phyloP scores from a whole-genome alignment of 1,139 yeast species.

The Sugiyamaella xylanicola region DNA sequence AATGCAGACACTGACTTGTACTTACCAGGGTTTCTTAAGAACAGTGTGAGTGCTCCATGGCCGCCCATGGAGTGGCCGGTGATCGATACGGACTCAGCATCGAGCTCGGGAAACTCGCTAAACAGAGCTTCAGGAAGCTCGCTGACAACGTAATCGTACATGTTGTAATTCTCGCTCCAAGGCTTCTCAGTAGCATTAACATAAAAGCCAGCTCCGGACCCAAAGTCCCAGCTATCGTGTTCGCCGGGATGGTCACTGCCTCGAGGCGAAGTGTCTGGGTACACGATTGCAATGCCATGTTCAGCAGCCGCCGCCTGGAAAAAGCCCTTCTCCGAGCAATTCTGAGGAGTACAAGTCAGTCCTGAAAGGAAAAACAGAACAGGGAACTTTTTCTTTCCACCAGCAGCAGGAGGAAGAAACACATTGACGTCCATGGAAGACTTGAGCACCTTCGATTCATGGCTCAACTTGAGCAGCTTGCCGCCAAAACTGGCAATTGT shows the following conservation, averaged over 20 bases:
- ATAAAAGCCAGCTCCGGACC: slow-evolving; percentile 94
- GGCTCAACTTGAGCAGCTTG: slow-evolving; percentile 69
- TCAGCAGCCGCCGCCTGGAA: slow-evolving; percentile 80
- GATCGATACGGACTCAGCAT: slow-evolving; percentile 63
- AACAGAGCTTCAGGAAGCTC: slow-evolving; percentile 64
- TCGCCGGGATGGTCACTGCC: slow-evolving; percentile 85
- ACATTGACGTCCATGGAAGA: slow-evolving; percentile 84
- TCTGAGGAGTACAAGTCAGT: slow-evolving; percentile 89
- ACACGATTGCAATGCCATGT: slow-evolving; percentile 83
- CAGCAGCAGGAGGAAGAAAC: slow-evolving; percentile 58
- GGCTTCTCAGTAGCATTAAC: slow-evolving; percentile 78
- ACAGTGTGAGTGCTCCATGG: slow-evolving; percentile 84
- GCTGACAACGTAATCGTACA: slow-evolving; percentile 79
- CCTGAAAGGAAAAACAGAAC: slow-evolving; percentile 84
- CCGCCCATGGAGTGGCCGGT: slow-evolving; percentile 99
- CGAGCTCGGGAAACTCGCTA: slow-evolving; percentile 52
- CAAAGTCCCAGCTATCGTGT: slow-evolving; percentile 85
- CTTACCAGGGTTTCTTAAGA: slow-evolving; percentile 67
- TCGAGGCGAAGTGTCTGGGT: slow-evolving; percentile 96
- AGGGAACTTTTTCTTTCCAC: slow-evolving; percentile 52
- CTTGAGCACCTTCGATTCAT: slow-evolving; percentile 64
- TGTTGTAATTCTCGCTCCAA: slow-evolving; percentile 71
- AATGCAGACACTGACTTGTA: slow-evolving; percentile 88
- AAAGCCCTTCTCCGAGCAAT: slow-evolving; percentile 93
- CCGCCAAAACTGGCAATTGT: slow-evolving; percentile 75